phyloP scores from a whole-genome alignment of 371 early-diverging fungal genomes.

The Lichtheimia ornata region DNA sequence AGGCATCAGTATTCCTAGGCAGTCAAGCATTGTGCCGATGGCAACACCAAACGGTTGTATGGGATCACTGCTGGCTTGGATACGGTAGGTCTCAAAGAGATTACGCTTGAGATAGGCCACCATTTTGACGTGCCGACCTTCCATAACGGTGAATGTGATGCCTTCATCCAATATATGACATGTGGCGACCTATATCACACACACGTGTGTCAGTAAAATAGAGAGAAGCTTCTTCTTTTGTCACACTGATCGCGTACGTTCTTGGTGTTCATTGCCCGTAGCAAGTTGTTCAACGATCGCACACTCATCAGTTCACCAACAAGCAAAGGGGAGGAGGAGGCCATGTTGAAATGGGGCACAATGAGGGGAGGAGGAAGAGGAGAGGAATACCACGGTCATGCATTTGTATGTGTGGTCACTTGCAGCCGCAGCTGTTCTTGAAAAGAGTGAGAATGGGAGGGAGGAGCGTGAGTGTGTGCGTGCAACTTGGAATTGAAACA shows the following conservation, averaged over 20 bases:
- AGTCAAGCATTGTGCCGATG: constrained; percentile 27
- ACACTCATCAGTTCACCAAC: background rate
- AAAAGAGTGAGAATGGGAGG: no score
- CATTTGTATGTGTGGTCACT: no score
- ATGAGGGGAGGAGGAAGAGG: background rate
- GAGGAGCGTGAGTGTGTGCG: no score
- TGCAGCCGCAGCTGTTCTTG: no score
- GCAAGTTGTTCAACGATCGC: background rate
- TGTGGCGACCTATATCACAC: constrained; percentile 22
- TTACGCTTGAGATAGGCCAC: constrained; percentile 34
- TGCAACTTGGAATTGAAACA: no score
- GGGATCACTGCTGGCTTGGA: constrained; percentile 8
- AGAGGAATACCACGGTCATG: no score
- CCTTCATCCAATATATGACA: constrained; percentile 40
- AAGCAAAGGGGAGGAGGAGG: background rate
- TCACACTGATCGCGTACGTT: background rate
- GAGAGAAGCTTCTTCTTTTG: no score
- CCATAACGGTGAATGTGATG: constrained; percentile 33
- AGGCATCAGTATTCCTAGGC: constrained; percentile 24
- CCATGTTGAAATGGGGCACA: background rate
- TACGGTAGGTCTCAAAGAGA: constrained; percentile 28
- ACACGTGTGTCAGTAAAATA: no score
- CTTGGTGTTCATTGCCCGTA: constrained; percentile 2
- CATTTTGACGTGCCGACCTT: constrained; percentile 30
- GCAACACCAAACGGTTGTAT: constrained; percentile 32